Base-by-base conservation (phyloP, 2,329 filamentous ascomycete genomes). In the Aureobasidium sp. region DNA sequence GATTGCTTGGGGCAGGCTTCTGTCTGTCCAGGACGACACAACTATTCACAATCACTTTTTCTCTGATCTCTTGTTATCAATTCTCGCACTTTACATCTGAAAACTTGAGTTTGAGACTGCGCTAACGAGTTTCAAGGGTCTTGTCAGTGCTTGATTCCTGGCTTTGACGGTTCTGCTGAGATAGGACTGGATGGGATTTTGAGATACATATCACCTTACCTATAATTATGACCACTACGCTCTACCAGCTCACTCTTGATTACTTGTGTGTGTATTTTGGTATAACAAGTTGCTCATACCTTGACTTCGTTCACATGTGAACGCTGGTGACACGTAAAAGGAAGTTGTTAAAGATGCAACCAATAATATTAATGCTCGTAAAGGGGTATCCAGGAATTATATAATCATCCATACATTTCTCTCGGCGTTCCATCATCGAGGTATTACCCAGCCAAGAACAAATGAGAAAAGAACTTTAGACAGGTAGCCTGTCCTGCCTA, bases 21-120 rank as follows among this genome's bases (percentile, higher is more conserved):
- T 29, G 20, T 53, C 4, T 36, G 20, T 25, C 50, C 59, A 62
- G 16, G 59, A 31, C 59, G 59, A 62, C 59, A 62, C 3, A 62
- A 62, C 59, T 62, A 51, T 62, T 62, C 59, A 62, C 59, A 62
- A 62, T 62, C 59, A 62, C 59, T 53, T 53, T 51, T 42, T 42
- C 2, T 62, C 59, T 62, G 59, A 62, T 43, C 50, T 25, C 18
- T 31, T 38, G 20, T 6, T 48, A 5, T n/a, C 4, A n/a, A 11
- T 2, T 5, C 7, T 11, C 27, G 16, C 29, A 13, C 8, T 51
- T 42, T 51, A 1, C 45, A 36, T 18, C 16, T 18, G 1, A 9
- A 45, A n/a, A n/a, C n/a, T 8, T 2, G 7, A 18, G 7, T 16
- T 13, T 11, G 42, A 5, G 38, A 25, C 1, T 18, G 1, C 25